A percentile compares a stretch with the other conserved stretches of the same genome.
Conservation (phyloP, 176 grass and related monocot species). For the Tillandsia fasciculata region DNA sequence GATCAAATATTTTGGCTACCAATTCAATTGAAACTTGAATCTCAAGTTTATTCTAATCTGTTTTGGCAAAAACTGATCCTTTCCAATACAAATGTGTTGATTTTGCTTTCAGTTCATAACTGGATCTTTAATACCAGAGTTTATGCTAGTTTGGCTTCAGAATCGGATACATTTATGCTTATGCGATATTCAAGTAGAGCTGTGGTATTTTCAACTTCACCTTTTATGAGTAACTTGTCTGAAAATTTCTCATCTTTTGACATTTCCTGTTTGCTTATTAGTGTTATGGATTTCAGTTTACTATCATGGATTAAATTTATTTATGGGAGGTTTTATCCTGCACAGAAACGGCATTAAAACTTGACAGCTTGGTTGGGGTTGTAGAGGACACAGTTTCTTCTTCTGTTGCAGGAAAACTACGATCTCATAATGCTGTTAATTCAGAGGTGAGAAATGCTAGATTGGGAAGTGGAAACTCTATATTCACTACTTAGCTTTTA, state of each 20-base stretch:
- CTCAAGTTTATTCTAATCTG: no score
- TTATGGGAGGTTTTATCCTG: conserved; percentile 30
- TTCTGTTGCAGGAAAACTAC: conserved; percentile 64
- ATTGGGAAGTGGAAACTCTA: background rate
- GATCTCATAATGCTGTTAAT: conserved; percentile 34
- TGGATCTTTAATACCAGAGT: no score
- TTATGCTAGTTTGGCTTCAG: no score
- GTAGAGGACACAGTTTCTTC: conserved; percentile 77
- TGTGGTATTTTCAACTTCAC: background rate
- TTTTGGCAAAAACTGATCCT: no score
- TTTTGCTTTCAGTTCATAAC: no score
- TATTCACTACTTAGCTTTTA: background rate
- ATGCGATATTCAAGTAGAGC: background rate
- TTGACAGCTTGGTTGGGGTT: conserved; percentile 74
- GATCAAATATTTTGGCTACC: no score
- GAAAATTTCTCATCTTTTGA: background rate
- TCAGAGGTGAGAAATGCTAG: conserved; percentile 39
- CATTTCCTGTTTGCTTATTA: background rate
- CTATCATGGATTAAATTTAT: conserved; percentile 19
- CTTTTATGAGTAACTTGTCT: background rate
- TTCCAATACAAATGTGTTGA: no score
- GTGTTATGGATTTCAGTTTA: conserved; percentile 10
- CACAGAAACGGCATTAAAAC: conserved; percentile 80
- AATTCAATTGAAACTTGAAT: no score
- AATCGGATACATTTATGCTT: background rate